These are phyloP conservation scores for Diaporthe vaccinii DNA, from an alignment of 2,329 filamentous ascomycete genomes.

Conservation along the genomic window DNA sequence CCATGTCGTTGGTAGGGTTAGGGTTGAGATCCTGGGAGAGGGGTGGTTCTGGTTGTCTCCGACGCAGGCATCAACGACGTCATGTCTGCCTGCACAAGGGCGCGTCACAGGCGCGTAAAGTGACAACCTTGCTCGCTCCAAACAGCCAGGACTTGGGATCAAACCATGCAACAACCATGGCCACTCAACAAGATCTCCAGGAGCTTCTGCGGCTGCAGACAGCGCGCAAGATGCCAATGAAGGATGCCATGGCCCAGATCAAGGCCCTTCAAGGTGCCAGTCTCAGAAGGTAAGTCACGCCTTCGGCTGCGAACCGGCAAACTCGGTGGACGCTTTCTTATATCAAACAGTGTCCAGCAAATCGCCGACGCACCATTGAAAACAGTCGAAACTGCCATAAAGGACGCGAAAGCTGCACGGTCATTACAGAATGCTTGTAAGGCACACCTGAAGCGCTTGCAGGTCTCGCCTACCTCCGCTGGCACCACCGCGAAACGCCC, in stretches of 20 bases:
- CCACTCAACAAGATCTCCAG: constrained; percentile 70
- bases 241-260: constrained; percentile 70
- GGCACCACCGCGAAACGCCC: constrained; percentile 50
- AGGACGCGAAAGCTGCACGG: constrained; percentile 64
- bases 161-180: constrained; percentile 54
- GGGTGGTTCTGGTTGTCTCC: not conserved
- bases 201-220: constrained; percentile 73
- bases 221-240: constrained; percentile 69
- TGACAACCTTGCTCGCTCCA: not conserved
- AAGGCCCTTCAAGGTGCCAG: constrained; percentile 68
- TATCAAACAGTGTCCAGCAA: constrained; percentile 61
- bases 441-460: constrained; percentile 59
- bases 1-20: not conserved
- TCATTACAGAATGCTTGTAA: constrained; percentile 68
- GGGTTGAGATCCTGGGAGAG: not conserved
- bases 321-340: not conserved
- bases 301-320: not conserved
- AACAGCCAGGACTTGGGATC: not conserved
- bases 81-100: not conserved
- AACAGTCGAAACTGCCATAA: constrained; percentile 60
- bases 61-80: not conserved
- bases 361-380: constrained; percentile 64
- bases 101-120: not conserved
- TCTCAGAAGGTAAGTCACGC: constrained; percentile 65
- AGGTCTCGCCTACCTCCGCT: constrained; percentile 31